These are phyloP conservation scores for Tagetes patula DNA, from an alignment of 129 eudicot genomes.

Conservation along the genomic window DNA sequence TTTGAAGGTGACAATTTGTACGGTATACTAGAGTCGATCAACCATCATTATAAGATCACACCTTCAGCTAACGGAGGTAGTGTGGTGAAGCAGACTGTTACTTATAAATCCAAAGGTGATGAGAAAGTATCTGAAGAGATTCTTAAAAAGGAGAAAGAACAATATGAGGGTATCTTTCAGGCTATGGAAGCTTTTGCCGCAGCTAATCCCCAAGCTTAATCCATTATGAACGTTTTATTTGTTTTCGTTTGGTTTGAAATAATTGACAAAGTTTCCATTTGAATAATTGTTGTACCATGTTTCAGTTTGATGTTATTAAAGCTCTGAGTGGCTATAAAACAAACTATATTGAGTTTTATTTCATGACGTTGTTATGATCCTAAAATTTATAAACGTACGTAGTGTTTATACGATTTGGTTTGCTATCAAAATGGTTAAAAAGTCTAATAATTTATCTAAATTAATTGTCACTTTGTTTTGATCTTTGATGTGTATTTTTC, in stretches of 20 bases:
- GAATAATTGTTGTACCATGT: slow-evolving; percentile 2
- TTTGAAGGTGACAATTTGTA: slow-evolving; percentile 26
- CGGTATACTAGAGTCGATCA: slow-evolving; percentile 19
- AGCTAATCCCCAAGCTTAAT: slow-evolving; percentile 15
- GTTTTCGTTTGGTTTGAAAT: slow-evolving; percentile 11
- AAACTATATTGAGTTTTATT: too few relatives aligned
- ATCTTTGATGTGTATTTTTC: too few relatives aligned
- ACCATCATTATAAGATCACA: slow-evolving; percentile 2
- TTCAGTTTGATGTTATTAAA: too few relatives aligned
- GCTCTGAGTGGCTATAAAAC: too few relatives aligned
- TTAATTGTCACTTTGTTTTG: too few relatives aligned
- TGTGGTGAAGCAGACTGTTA: neutral
- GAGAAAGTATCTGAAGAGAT: slow-evolving; percentile 6
- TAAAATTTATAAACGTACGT: too few relatives aligned
- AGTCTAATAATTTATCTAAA: too few relatives aligned
- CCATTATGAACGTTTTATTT: too few relatives aligned
- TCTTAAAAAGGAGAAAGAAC: neutral
- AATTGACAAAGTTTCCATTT: slow-evolving; percentile 12
- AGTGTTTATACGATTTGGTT: too few relatives aligned
- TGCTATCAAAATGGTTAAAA: too few relatives aligned
- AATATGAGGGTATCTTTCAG: neutral
- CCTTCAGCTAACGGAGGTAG: slow-evolving; percentile 23
- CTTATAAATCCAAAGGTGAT: slow-evolving; percentile 20
- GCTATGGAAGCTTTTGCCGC: slow-evolving; percentile 12
- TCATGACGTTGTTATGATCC: too few relatives aligned